Conservation (phyloP, 192 early-diverging fungal species). For the Allomyces javanicus region DNA sequence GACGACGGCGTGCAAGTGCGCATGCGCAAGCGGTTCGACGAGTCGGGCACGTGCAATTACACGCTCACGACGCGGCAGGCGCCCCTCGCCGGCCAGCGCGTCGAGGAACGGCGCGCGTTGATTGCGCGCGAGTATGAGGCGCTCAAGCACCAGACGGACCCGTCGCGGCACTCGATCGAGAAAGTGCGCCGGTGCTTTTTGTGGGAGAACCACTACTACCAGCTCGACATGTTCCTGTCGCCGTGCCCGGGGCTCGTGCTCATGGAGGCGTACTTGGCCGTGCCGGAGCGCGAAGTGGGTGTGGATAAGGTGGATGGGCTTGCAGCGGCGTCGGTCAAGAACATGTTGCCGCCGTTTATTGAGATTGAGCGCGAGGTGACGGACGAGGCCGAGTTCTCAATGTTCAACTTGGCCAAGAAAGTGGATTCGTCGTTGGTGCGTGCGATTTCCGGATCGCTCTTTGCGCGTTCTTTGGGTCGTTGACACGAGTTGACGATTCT, state of each 20-base stretch:
- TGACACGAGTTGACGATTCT: no score
- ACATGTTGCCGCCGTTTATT: neutral
- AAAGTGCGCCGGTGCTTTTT: conserved; percentile 20
- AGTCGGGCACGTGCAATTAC: neutral
- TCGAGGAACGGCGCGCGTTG: conserved; percentile 19
- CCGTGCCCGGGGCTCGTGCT: conserved; percentile 15
- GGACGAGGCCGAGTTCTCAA: neutral
- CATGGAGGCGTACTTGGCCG: conserved; percentile 9
- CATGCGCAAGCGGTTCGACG: conserved; percentile 11
- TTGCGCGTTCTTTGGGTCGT: no score
- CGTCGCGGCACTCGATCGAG: conserved; percentile 10
- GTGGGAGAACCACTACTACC: conserved; percentile 19
- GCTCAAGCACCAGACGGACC: conserved; percentile 14
- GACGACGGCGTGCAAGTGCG: conserved; percentile 19
- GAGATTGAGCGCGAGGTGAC: neutral
- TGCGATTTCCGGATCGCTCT: no score
- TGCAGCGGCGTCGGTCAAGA: neutral
- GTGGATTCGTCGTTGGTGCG: neutral
- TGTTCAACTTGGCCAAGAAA: neutral
- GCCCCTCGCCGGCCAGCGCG: conserved; percentile 13
- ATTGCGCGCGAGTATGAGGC: conserved; percentile 17
- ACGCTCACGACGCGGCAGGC: conserved; percentile 16
- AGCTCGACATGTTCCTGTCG: conserved; percentile 16
- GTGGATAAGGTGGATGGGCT: neutral
- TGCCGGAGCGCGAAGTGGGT: neutral